Base-by-base conservation (phyloP, 1,139 yeast species). In the Yueomyces sp. region DNA sequence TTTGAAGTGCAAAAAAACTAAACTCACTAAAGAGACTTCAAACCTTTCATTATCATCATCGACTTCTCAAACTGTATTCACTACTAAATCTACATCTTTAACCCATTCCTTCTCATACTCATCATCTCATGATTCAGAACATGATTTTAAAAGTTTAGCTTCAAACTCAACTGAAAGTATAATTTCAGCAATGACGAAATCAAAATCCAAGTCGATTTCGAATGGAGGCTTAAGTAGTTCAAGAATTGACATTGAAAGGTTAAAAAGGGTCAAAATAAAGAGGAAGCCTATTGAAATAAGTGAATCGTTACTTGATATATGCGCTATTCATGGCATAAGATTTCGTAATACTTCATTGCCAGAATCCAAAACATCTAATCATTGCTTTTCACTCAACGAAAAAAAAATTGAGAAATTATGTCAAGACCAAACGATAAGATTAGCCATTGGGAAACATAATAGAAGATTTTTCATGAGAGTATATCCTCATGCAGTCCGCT, bases 331-430 rank as follows among this genome's bases (percentile, higher is more conserved):
- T 49, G 96, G 96, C 0, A 57, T 77, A 35, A 85, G 81, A 55
- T 89, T 82, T 57, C 68, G 84, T 30, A 86, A 86, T 58, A 86
- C 87, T 55, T 78, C 95, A 0, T 65, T 85, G 35, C 95, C 96
- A 0, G 94, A 83, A 52, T 84, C 96, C 0, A 86, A 87, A 55
- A 73, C 84, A 0, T 67, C 64, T 45, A 82, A 82, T 51, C 97
- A 89, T 60, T 78, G 89, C 46, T 91, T 89, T 56, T 87, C 97
- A 2, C 70, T 93, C 46, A 80, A 81, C 46, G 98, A 91, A 56
- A 76, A 82, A 47, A 65, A 78, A 1, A 63, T 84, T 41, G 73
- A 73, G 46, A 66, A 75, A 6, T 73, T 87, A 76, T 56, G 77
- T 32, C 79, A 76, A 49, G 91, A 85, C 51, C 64, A 69, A 1